Percentiles rank a stretch among this genome's conserved stretches.
Evolutionary conservation across 768 basidiomycete species (phyloP).

Genomic region (Suillus brevipes): DNA sequence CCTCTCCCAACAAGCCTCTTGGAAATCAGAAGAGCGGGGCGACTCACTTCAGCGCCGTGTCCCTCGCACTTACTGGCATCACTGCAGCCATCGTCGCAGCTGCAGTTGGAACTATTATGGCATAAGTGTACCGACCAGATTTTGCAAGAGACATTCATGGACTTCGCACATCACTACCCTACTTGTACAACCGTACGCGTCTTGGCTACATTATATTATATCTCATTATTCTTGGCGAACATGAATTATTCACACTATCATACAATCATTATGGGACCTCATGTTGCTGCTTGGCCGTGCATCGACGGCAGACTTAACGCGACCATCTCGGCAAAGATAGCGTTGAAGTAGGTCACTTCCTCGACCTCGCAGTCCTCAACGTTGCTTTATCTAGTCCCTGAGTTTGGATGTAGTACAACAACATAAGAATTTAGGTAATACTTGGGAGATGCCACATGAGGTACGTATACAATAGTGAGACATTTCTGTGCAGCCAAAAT

Average conservation of each 20-base stretch:
- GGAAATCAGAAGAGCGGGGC: conserved; percentile 37
- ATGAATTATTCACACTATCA: neutral
- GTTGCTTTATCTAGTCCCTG: neutral
- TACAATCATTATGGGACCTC: neutral
- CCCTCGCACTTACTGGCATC: conserved; percentile 26
- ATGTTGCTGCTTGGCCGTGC: neutral
- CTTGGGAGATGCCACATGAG: neutral
- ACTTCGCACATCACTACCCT: conserved; percentile 3
- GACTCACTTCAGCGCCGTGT: conserved; percentile 22
- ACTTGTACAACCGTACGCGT: neutral
- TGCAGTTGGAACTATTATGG: conserved; percentile 25
- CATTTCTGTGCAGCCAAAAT: neutral
- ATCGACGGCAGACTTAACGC: neutral
- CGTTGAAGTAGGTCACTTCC: neutral
- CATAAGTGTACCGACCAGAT: conserved; percentile 1
- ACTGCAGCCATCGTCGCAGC: conserved; percentile 23
- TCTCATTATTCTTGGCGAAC: conserved; percentile 3
- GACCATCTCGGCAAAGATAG: neutral
- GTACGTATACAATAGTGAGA: neutral
- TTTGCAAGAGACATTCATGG: conserved; percentile 9
- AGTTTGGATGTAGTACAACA: neutral
- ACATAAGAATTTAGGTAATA: neutral
- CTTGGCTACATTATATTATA: neutral
- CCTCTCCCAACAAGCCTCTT: conserved; percentile 23
- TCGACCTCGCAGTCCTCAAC: neutral